These are phyloP conservation scores for Elongisporangium undulatum DNA, from an alignment of 352 stramenopile species.

Conservation along the genomic window DNA sequence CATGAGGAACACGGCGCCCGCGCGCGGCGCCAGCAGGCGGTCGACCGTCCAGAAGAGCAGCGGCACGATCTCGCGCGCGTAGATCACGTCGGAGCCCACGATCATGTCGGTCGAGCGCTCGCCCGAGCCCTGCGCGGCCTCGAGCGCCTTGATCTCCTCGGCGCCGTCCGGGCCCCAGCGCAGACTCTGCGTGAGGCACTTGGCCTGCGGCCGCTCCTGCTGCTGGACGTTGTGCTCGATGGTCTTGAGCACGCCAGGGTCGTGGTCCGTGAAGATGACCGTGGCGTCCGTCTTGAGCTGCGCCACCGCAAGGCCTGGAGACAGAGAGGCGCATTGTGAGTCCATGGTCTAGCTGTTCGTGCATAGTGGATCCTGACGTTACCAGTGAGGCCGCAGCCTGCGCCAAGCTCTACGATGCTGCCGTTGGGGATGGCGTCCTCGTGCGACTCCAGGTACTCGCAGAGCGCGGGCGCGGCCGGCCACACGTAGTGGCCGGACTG, in stretches of 20 bases:
- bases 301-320: slow-evolving; percentile 43
- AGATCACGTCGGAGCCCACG: slow-evolving; percentile 78
- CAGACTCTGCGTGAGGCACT: slow-evolving; percentile 54
- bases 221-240: slow-evolving; percentile 69
- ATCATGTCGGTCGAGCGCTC: slow-evolving; percentile 34
- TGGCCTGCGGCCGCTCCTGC: slow-evolving; percentile 45
- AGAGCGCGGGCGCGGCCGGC: slow-evolving; percentile 59
- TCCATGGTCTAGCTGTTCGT: slow-evolving; percentile 1
- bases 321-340: neutral
- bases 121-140: slow-evolving; percentile 13
- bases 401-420: slow-evolving; percentile 65
- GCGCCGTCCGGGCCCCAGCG: slow-evolving; percentile 58
- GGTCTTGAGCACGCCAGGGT: slow-evolving; percentile 77
- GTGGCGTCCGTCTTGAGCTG: slow-evolving; percentile 52
- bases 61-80: slow-evolving; percentile 57
- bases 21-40: slow-evolving; percentile 25
- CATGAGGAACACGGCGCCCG: slow-evolving; percentile 51
- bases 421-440: slow-evolving; percentile 39
- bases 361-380: neutral
- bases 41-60: slow-evolving; percentile 80
- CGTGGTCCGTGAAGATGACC: slow-evolving; percentile 79
- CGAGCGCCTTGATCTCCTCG: slow-evolving; percentile 47
- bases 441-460: slow-evolving; percentile 52
- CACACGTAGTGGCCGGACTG: slow-evolving; percentile 68
- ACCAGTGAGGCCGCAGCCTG: slow-evolving; percentile 58